Evolutionary conservation across 331 rosid species (phyloP), one percentile per base, ranked within the genome.

Genomic region (Rosa hybrid): DNA sequence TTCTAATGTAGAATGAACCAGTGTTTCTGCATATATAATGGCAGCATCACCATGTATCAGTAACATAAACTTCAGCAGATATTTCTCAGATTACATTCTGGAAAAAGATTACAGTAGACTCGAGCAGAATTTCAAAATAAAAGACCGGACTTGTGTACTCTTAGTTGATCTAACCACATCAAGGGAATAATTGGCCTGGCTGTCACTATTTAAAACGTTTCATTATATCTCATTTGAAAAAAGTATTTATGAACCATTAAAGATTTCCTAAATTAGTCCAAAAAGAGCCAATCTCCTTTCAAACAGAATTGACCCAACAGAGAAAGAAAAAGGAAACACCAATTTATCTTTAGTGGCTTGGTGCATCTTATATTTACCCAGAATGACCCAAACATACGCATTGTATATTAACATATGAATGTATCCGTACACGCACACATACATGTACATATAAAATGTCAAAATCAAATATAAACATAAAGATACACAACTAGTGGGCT

Each of bases 1-100:
- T 72, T 93, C 98, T 89, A 96, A 83, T 20, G 97, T 90, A 81
- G 99, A 90, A 87, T 96, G 99, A 79, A 96, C 99, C 70, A 96
- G 96, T 56, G 99, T 96, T 90, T 96, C 99, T 96, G 97, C 89
- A 83, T 8, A 81, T 68, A 78, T 46, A 68, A 77, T 73, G 81
- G 64, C 72, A 81, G 27, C 42, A 77, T 46, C 65, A 80, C 39
- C 27, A 50, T 72, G n/a, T 68, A 71, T 78, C 74, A 83, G 78
- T 21, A 68, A 72, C 46, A 83, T 71, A 78, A 57, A 41, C 82
- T 68, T 23, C 21, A 8, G 76, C 54, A 57, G 77, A 84, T 38
- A 77, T 25, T 72, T 16, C 77, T 80, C 56, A 74, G 54, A 80
- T 20, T 72, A 76, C 13, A 50, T 69, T 68, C 60, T 9, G 77